Conservation (phyloP, 345 rosid genomes). For the Geranium rotundifolium region DNA sequence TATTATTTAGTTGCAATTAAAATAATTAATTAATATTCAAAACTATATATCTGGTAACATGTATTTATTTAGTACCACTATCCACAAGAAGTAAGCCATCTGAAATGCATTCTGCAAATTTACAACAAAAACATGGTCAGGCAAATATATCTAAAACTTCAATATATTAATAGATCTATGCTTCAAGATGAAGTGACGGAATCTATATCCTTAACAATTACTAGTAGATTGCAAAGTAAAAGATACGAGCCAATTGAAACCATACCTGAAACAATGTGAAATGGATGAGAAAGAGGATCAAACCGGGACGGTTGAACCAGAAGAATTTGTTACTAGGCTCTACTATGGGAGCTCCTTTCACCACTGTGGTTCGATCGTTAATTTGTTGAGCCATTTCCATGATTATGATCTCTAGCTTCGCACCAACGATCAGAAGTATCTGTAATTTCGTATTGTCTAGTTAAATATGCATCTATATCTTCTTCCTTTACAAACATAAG, state of each 20-base stretch:
- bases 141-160: no score
- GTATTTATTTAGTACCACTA: conserved; percentile 24
- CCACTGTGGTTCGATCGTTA: conserved; percentile 26
- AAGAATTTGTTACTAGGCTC: conserved; percentile 31
- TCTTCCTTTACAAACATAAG: background rate
- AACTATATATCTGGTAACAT: background rate
- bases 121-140: no score
- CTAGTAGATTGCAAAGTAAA: background rate
- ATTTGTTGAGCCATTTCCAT: conserved; percentile 38
- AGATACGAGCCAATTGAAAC: background rate
- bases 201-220: background rate
- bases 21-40: background rate
- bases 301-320: conserved; percentile 33
- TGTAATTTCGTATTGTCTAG: background rate
- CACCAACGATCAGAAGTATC: conserved; percentile 27
- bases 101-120: conserved; percentile 36
- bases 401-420: conserved; percentile 29
- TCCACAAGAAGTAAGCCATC: conserved; percentile 41
- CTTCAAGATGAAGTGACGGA: background rate
- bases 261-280: conserved; percentile 33
- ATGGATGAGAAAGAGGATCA: conserved; percentile 31
- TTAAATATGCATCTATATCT: background rate
- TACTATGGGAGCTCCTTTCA: conserved; percentile 27
- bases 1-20: background rate
- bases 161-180: no score